Percentiles rank a stretch among this genome's conserved stretches.
phyloP scores from a whole-genome alignment of 1,284 basidiomycete genomes.

The Naganishia albida region DNA sequence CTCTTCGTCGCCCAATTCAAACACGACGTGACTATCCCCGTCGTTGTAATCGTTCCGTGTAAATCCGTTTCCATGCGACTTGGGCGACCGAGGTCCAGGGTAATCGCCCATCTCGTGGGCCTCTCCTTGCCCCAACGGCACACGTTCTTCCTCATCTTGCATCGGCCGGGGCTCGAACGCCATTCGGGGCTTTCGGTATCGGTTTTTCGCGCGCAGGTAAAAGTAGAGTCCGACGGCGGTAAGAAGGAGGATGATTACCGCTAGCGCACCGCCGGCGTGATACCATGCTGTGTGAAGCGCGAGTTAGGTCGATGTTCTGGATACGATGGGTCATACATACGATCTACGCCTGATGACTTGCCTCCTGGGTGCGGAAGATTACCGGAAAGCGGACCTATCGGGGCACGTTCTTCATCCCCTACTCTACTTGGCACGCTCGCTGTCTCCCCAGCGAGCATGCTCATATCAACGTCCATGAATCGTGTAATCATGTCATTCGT shows the following conservation, averaged over 20 bases:
- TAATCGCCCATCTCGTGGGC: conserved; percentile 51
- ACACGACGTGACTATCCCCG: conserved; percentile 46
- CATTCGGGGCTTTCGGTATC: conserved; percentile 45
- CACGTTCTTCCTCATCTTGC: conserved; percentile 58
- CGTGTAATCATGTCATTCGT: conserved; percentile 98
- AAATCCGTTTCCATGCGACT: conserved; percentile 23
- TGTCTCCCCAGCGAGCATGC: conserved; percentile 71
- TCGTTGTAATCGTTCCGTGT: conserved; percentile 39
- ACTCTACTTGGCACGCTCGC: conserved; percentile 72
- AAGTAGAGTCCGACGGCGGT: conserved; percentile 62
- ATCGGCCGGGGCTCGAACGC: conserved; percentile 54
- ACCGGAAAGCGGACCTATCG: conserved; percentile 38
- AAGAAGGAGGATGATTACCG: conserved; percentile 74
- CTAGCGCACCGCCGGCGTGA: conserved; percentile 82
- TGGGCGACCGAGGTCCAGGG: conserved; percentile 29
- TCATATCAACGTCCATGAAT: conserved; percentile 88
- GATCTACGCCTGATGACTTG: conserved; percentile 4
- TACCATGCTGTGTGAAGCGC: conserved; percentile 67
- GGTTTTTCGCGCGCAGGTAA: conserved; percentile 43
- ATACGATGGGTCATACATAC: background rate
- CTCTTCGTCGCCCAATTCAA: conserved; percentile 58
- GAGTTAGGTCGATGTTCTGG: background rate
- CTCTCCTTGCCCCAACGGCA: conserved; percentile 58
- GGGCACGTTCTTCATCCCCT: conserved; percentile 59
- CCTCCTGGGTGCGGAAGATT: background rate